Conservation (phyloP, 1,284 basidiomycete species). For the Rhodotorula sp. region DNA sequence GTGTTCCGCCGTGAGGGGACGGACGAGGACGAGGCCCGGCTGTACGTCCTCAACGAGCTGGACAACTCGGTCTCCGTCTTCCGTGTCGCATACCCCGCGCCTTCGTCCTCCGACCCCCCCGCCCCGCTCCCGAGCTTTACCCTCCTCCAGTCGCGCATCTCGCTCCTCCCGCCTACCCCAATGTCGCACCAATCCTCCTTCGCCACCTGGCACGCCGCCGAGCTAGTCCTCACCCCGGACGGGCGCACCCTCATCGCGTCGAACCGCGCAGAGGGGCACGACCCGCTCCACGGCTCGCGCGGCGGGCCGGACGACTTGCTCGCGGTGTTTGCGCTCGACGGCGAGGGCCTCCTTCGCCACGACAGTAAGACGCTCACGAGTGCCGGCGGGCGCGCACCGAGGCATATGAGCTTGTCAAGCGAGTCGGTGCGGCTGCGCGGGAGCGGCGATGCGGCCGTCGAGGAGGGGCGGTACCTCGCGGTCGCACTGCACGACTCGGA, state of each 20-base stretch:
- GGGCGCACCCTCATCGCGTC: conserved; percentile 23
- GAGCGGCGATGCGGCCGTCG: neutral
- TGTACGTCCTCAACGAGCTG: conserved; percentile 41
- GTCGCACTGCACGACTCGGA: conserved; percentile 37
- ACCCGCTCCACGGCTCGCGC: conserved; percentile 26
- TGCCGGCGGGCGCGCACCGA: conserved; percentile 26
- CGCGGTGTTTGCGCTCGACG: conserved; percentile 23
- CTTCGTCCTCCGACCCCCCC: neutral
- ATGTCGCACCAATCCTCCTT: conserved; percentile 27
- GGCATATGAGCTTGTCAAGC: conserved; percentile 29
- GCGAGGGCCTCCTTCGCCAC: conserved; percentile 9
- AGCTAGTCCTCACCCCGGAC: conserved; percentile 29
- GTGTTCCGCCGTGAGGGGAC: neutral
- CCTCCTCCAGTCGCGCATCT: conserved; percentile 27
- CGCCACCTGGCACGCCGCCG: conserved; percentile 35
- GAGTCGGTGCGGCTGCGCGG: neutral
- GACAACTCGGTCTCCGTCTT: conserved; percentile 33
- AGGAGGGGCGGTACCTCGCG: conserved; percentile 24
- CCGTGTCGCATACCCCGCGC: conserved; percentile 20
- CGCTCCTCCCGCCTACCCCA: conserved; percentile 25
- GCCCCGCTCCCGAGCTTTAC: conserved; percentile 19
- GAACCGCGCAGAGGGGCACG: conserved; percentile 40
- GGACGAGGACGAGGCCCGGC: neutral
- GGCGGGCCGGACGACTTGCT: conserved; percentile 25
- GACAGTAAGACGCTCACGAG: neutral